Percentiles rank a stretch among this genome's conserved stretches.
Evolutionary conservation across 208 protist genomes (phyloP).

Genomic region (Strigomonas culicis): DNA sequence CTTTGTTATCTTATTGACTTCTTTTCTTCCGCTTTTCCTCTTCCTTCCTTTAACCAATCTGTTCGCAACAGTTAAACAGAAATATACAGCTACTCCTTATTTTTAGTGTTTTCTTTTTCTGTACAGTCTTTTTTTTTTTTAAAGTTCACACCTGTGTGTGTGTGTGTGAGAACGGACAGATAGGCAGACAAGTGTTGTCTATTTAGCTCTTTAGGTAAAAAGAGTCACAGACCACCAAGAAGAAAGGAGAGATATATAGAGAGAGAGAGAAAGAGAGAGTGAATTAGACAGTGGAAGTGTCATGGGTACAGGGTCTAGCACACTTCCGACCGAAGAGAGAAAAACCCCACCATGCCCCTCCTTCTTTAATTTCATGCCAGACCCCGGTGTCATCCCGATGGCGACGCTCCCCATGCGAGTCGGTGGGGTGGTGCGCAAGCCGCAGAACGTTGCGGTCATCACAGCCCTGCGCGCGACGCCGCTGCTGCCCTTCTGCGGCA

Average conservation of each 20-base stretch:
- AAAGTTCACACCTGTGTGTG: too few relatives aligned
- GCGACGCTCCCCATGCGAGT: slow-evolving; percentile 6
- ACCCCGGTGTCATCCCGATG: slow-evolving; percentile 7
- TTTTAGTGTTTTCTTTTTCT: too few relatives aligned
- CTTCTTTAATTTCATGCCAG: slow-evolving; percentile 17
- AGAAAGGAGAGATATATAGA: too few relatives aligned
- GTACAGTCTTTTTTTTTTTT: too few relatives aligned
- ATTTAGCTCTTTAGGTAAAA: too few relatives aligned
- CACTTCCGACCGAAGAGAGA: not conserved
- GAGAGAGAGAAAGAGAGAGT: too few relatives aligned
- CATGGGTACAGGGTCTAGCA: not conserved
- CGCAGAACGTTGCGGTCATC: slow-evolving; percentile 3
- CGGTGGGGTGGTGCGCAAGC: not conserved
- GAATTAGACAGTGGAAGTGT: not conserved
- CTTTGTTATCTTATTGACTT: too few relatives aligned
- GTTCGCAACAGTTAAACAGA: too few relatives aligned
- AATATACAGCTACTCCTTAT: too few relatives aligned
- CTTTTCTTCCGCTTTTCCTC: not conserved
- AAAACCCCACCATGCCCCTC: slow-evolving; percentile 8
- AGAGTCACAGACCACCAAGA: too few relatives aligned
- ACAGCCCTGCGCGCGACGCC: slow-evolving; percentile 4
- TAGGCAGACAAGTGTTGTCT: too few relatives aligned
- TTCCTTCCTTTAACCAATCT: not conserved
- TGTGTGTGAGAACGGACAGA: too few relatives aligned
- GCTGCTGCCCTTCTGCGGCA: not conserved